Conservation (phyloP, 192 early-diverging fungal species). For the Coemansia sp. region DNA sequence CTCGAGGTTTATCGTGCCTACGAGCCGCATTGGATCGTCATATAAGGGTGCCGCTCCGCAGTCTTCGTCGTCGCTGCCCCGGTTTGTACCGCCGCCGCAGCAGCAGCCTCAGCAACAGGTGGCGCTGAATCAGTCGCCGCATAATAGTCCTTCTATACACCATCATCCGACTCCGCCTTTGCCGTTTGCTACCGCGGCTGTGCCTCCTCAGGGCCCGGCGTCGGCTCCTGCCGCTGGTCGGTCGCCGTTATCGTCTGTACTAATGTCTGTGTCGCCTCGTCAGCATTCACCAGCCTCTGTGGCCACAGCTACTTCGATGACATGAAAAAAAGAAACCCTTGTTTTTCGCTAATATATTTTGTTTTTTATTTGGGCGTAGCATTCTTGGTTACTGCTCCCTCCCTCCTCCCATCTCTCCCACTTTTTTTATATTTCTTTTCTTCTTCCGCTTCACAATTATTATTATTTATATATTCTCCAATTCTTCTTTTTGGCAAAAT, state of each 20-base stretch:
- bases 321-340: not conserved
- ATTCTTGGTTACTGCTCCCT: conserved; percentile 8
- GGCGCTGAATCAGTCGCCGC: conserved; percentile 1
- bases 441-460: not conserved
- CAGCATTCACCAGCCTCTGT: conserved; percentile 32
- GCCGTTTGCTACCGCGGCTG: conserved; percentile 11
- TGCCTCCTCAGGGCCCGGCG: not conserved
- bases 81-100: not conserved
- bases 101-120: conserved; percentile 16
- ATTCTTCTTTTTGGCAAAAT: not conserved
- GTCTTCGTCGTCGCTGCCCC: not conserved
- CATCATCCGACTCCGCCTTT: conserved; percentile 5
- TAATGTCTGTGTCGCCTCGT: conserved; percentile 13
- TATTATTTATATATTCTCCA: not conserved
- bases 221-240: conserved; percentile 8
- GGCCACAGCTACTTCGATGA: conserved; percentile 14
- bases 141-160: conserved; percentile 8
- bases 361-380: not conserved
- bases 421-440: not conserved
- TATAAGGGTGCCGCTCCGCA: conserved; percentile 14
- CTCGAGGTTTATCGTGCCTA: conserved; percentile 41
- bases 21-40: conserved; percentile 25
- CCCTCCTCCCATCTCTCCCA: not conserved
- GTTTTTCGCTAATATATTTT: conserved; percentile 28
- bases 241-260: conserved; percentile 13